phyloP scores from a whole-genome alignment of 140 eudicot species.

The Ambrosia hybrid region DNA sequence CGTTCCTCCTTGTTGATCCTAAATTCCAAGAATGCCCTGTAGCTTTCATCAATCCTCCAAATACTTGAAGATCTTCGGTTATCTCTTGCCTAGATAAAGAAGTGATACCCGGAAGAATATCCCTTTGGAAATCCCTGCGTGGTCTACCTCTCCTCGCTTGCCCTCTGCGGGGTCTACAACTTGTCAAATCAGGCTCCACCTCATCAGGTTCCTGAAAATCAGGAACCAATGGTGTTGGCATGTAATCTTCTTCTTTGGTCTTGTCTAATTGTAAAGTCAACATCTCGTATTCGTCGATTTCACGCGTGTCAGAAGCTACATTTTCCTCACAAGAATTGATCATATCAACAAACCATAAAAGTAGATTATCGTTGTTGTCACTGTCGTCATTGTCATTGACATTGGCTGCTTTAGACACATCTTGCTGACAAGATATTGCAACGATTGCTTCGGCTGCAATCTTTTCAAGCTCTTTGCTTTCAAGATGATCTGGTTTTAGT shows the following conservation, averaged over 20 bases:
- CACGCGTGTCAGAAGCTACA: conserved; percentile 1
- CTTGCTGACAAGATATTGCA: conserved; percentile 36
- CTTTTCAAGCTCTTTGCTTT: conserved; percentile 26
- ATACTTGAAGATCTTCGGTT: conserved; percentile 87
- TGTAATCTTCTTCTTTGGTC: conserved; percentile 40
- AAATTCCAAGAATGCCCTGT: conserved; percentile 80
- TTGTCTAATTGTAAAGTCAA: conserved; percentile 48
- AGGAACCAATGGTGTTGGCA: conserved; percentile 43
- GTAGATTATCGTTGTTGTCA: conserved; percentile 3
- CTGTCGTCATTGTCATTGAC: conserved; percentile 31
- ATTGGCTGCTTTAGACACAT: conserved; percentile 8
- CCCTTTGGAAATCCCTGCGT: conserved; percentile 90
- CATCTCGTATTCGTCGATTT: conserved; percentile 65
- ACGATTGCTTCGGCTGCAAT: conserved; percentile 74
- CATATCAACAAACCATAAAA: conserved; percentile 55
- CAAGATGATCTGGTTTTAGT: conserved; percentile 2
- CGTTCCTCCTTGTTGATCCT: conserved; percentile 65
- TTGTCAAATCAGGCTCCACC: conserved; percentile 29
- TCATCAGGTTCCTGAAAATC: conserved; percentile 52
- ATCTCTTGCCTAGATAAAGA: conserved; percentile 86
- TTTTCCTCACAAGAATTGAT: conserved; percentile 20
- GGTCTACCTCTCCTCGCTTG: conserved; percentile 91
- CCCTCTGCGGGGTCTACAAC: conserved; percentile 67
- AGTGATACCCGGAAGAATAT: conserved; percentile 79
- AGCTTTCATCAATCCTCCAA: conserved; percentile 87